Conservation (phyloP, 495 filamentous ascomycete species). For the Cairneyella variabilis region DNA sequence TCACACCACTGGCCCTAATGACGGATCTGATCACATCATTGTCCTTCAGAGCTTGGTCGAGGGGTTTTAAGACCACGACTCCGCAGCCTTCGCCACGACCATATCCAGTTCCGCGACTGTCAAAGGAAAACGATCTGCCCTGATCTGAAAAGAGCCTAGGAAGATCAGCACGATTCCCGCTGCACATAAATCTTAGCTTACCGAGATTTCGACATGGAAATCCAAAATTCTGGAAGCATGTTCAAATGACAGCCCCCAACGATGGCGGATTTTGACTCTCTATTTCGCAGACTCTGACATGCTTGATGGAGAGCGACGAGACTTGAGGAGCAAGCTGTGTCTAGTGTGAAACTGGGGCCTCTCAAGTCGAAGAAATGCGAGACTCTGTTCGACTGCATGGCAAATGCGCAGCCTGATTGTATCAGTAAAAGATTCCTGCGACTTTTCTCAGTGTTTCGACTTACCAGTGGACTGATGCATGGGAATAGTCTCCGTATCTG, state of each 20-base stretch:
- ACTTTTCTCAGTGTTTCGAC: constrained; percentile 15
- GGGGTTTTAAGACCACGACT: constrained; percentile 56
- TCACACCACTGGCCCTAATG: constrained; percentile 55
- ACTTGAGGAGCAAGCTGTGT: constrained; percentile 87
- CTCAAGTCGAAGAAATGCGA: constrained; percentile 54
- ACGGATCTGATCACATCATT: constrained; percentile 58
- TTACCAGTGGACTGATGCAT: constrained; percentile 26
- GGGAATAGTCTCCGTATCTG: constrained; percentile 35
- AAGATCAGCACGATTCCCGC: neutral
- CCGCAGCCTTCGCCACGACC: constrained; percentile 61
- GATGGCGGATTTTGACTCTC: constrained; percentile 35
- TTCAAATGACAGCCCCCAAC: constrained; percentile 21
- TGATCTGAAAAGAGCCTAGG: constrained; percentile 28
- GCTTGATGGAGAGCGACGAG: constrained; percentile 62
- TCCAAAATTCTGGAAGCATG: constrained; percentile 16
- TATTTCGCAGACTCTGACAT: constrained; percentile 72
- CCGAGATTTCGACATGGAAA: constrained; percentile 33
- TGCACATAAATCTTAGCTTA: neutral
- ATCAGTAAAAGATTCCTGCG: constrained; percentile 40
- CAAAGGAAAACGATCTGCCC: constrained; percentile 57
- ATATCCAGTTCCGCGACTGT: constrained; percentile 60
- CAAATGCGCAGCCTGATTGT: constrained; percentile 32
- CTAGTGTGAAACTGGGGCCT: constrained; percentile 66
- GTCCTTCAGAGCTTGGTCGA: constrained; percentile 51
- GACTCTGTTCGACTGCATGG: constrained; percentile 59